A percentile compares a stretch with the other conserved stretches of the same genome.
phyloP scores from a whole-genome alignment of 371 early-diverging fungal species.

The Conidiobolus incongruus region DNA sequence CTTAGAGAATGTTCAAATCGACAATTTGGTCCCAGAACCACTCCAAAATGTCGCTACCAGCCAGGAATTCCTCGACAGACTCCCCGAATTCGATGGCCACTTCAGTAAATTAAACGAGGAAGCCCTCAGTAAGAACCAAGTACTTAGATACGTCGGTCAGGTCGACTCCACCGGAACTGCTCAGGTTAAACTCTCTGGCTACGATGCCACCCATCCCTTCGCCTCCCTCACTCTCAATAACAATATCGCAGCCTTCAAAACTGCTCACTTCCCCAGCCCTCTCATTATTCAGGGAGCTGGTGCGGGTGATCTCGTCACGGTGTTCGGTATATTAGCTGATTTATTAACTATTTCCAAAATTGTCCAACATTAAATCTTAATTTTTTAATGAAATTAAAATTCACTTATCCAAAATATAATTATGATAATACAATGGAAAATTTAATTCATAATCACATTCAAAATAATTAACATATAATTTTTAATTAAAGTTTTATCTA shows the following conservation, averaged over 20 bases:
- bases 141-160: conserved; percentile 80
- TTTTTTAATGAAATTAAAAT: no score
- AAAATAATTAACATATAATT: no score
- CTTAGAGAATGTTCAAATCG: conserved; percentile 52
- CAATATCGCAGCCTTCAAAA: conserved; percentile 87
- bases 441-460: no score
- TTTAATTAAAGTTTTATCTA: no score
- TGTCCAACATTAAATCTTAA: no score
- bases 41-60: conserved; percentile 47
- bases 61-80: conserved; percentile 56
- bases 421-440: no score
- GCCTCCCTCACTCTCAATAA: conserved; percentile 89
- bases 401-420: no score
- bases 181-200: conserved; percentile 53
- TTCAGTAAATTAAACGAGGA: conserved; percentile 51
- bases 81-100: conserved; percentile 68
- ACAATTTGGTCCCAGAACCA: conserved; percentile 82
- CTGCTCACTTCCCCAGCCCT: conserved; percentile 78
- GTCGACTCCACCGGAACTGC: conserved; percentile 50
- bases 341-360: no score
- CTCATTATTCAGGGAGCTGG: conserved; percentile 92
- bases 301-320: conserved; percentile 91
- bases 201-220: conserved; percentile 75
- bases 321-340: conserved; percentile 87
- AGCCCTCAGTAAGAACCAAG: conserved; percentile 40